Evolutionary conservation across 2,329 filamentous ascomycete species (phyloP), one percentile per base, ranked within the genome.

Genomic region (Apiospora phragmitis): DNA sequence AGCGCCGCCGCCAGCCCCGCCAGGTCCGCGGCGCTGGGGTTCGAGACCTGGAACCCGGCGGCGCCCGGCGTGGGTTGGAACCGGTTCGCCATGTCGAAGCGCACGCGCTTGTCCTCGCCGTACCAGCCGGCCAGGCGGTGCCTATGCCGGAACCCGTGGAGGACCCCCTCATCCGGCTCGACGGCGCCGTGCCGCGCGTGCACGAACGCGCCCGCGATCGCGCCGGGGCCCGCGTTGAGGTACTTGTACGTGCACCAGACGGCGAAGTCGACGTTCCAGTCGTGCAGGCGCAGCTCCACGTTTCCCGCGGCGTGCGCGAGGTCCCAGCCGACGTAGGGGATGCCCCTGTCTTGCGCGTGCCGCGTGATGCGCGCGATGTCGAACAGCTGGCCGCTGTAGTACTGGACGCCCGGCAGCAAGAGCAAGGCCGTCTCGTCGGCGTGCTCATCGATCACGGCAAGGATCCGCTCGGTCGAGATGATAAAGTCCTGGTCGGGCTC

Each of bases 211-310:
- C 92, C 94, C 1, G 89, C 94, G 73, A 97, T 97, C 21, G 91
- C 87, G 4, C 94, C 94, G 0, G 94, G 94, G 0, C 94, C 94
- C 35, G 91, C 90, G 79, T 97, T 97, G 79, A 97, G 88, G 83
- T 97, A 97, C 83, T 97, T 97, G 86, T 97, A 97, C 24, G 92
- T 95, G 81, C 94, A 97, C 94, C 94, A 97, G 69, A 89, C 93
- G 21, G 95, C 94, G 77, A 97, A 97, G 80, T 97, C 94, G 43
- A 97, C 94, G 74, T 93, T 88, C 94, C 94, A 97, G 76, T 95
- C 93, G 80, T 97, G 94, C 26, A 97, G 86, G 71, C 86, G 82
- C 24, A 97, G 82, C 51, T 92, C 90, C 1, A 97, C 93, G 77
- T 97, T 97, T 42, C 94, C 94, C 29, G 89, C 93, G 0, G 94